Percentiles rank a stretch among this genome's conserved stretches.
Conservation (phyloP, 148 eudicot species). For the Diospyros lotus region DNA sequence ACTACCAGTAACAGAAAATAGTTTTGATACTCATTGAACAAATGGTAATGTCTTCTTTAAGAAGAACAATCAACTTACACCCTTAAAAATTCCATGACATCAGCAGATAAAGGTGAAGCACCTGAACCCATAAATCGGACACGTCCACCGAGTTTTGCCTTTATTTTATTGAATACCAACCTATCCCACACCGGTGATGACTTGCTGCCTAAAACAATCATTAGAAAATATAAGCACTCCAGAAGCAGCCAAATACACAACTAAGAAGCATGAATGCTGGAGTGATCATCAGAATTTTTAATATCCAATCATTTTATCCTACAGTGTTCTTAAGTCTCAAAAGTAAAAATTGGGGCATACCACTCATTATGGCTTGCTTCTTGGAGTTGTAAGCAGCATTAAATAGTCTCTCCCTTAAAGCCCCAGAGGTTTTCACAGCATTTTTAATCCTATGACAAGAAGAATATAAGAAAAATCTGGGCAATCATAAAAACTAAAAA, state of each 20-base stretch:
- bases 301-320: not conserved
- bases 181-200: constrained; percentile 93
- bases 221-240: not conserved
- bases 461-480: not conserved
- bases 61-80: constrained; percentile 53
- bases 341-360: constrained; percentile 29
- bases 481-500: constrained; percentile 3
- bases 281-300: not conserved
- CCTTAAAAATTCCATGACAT: constrained; percentile 80
- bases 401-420: constrained; percentile 66
- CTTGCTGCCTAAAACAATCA: constrained; percentile 45
- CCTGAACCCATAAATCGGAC: constrained; percentile 87
- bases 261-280: not conserved
- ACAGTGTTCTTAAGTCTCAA: not conserved
- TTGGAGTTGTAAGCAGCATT: constrained; percentile 91
- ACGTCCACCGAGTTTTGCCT: constrained; percentile 89
- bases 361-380: constrained; percentile 84
- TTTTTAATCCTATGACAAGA: constrained; percentile 51
- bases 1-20: not conserved
- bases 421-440: constrained; percentile 93
- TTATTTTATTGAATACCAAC: constrained; percentile 91
- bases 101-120: constrained; percentile 94
- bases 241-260: not conserved
- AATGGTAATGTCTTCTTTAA: not conserved
- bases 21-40: not conserved